Evolutionary conservation across 176 grass and related monocot species (phyloP).

Genomic region (Carex pumila): DNA sequence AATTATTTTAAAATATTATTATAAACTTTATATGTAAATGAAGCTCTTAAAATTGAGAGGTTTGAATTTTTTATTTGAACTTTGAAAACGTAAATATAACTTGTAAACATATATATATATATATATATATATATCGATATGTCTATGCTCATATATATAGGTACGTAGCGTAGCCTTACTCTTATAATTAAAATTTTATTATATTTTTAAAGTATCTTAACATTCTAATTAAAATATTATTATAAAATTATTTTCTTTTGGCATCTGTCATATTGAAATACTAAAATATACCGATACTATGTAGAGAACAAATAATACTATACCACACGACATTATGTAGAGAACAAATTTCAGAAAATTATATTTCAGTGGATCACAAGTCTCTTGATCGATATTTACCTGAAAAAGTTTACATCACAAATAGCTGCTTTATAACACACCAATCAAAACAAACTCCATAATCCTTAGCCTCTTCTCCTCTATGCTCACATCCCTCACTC

Average conservation of each 20-base stretch:
- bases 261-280: not conserved
- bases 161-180: no score
- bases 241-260: not conserved
- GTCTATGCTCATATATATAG: no score
- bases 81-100: no score
- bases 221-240: not conserved
- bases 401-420: not conserved
- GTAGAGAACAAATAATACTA: no score
- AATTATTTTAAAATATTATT: not conserved
- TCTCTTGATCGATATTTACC: not conserved
- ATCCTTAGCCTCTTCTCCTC: not conserved
- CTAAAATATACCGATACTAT: not conserved
- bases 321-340: not conserved
- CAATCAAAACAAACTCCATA: not conserved
- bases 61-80: no score
- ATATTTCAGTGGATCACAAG: not conserved
- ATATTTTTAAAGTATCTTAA: not conserved
- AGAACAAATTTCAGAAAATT: not conserved
- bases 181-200: no score
- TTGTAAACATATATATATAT: no score
- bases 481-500: not conserved
- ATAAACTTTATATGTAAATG: not conserved
- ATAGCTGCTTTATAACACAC: not conserved
- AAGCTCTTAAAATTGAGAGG: no score
- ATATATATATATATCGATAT: no score